Base-by-base conservation (phyloP, 805 yeast species). In the Blastobotrys muscicola region DNA sequence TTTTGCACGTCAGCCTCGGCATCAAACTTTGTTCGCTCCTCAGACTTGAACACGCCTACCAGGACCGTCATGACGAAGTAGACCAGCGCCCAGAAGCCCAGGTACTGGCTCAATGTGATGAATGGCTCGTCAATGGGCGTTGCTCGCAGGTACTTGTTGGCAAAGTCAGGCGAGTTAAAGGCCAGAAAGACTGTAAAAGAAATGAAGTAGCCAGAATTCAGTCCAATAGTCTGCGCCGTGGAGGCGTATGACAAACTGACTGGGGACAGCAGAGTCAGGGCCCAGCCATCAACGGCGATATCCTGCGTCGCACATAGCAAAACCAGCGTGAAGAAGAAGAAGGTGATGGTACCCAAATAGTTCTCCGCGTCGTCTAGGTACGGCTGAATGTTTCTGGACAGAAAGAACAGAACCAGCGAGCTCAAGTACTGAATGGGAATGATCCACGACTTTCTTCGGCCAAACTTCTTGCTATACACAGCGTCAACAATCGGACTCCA, bases 281-380 rank as follows among this genome's bases (percentile, higher is more conserved):
- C 97, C 98, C 98, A 92, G 8, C 98, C 97, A 65, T 92, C 98
- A 15, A 92, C 98, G 0, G 98, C 97, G 44, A 92, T 92, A 60
- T 92, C 98, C 62, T 92, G 98, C 0, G 98, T 90, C 0, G 97
- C 97, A 66, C 97, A 89, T 47, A 89, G 70, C 45, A 90, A 75
- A 29, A 92, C 92, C 46, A 92, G 67, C 15, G 77, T 50, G 54
- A 89, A 84, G 63, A 92, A 92, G 45, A 77, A 71, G 40, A 68
- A 52, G 0, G 97, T 85, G 48, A 92, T 74, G 2, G 64, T 58
- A 10, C 65, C 55, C 46, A 86, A 65, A 50, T 79, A 68, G 26
- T 61, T 48, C 16, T 58, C 52, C 0, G 87, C 78, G 15, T 71
- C 43, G 2, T 57, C 72, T 57, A 80, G 67, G 29, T 49, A 48